Evolutionary conservation across 1,139 yeast species (phyloP).

Genomic region (Protomyces pachydermus): DNA sequence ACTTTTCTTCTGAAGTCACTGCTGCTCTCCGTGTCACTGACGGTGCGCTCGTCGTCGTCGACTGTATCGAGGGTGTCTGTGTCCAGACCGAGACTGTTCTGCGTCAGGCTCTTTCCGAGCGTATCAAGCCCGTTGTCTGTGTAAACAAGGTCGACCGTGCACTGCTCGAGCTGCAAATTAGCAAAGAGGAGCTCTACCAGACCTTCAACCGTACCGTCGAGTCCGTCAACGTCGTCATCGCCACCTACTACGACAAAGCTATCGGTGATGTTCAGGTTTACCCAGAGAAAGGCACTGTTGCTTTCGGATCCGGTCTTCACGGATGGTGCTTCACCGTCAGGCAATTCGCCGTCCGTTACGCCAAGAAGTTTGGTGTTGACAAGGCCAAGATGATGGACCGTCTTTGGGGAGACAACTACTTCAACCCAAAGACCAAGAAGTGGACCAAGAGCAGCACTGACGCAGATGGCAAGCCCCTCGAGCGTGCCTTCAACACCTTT

Average conservation of each 20-base stretch:
- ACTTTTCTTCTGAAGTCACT: conserved; percentile 99
- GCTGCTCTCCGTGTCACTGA: conserved; percentile 99
- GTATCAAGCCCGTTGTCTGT: conserved; percentile 97
- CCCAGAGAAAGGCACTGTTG: conserved; percentile 99
- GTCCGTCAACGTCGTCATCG: conserved; percentile 96
- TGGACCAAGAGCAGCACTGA: conserved; percentile 97
- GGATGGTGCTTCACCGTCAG: conserved; percentile 99
- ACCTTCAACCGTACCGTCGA: conserved; percentile 98
- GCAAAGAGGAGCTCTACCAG: conserved; percentile 98
- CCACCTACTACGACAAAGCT: conserved; percentile 86
- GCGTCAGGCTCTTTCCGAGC: conserved; percentile 99
- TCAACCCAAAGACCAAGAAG: conserved; percentile 99
- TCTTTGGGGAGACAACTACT: conserved; percentile 99
- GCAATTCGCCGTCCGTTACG: conserved; percentile 97
- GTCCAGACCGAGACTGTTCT: conserved; percentile 99
- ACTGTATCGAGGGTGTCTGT: conserved; percentile 99
- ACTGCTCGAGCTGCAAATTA: conserved; percentile 94
- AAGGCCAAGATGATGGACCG: conserved; percentile 96
- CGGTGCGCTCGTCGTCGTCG: conserved; percentile 99
- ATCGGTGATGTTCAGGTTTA: conserved; percentile 96
- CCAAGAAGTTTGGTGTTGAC: conserved; percentile 99
- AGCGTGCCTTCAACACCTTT: conserved; percentile 99
- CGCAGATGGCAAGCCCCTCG: conserved; percentile 90
- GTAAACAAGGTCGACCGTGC: conserved; percentile 99
- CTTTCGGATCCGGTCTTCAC: conserved; percentile 99